A percentile compares a stretch with the other conserved stretches of the same genome.
Evolutionary conservation across 192 early-diverging fungal species (phyloP).

Genomic region (Rhizophagus sp.): DNA sequence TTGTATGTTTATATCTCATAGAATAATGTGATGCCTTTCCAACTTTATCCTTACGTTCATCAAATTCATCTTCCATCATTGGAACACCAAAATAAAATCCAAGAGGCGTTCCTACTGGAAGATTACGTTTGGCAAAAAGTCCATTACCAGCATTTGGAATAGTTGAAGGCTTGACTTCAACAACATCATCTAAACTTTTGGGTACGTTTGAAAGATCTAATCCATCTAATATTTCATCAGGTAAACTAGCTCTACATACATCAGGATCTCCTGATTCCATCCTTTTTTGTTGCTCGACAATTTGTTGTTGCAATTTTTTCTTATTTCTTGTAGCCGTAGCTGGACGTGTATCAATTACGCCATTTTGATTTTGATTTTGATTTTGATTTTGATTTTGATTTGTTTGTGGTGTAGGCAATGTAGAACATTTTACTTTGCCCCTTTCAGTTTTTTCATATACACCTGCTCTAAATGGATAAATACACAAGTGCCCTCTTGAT

Average conservation of each 20-base stretch:
- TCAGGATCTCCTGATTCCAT: background rate
- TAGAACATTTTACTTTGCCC: background rate
- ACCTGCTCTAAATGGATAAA: constrained; percentile 16
- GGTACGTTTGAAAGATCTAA: constrained; percentile 60
- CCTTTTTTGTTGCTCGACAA: constrained; percentile 6
- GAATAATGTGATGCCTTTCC: constrained; percentile 84
- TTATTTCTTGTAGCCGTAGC: background rate
- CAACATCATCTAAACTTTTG: constrained; percentile 56
- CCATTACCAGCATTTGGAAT: constrained; percentile 76
- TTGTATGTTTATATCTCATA: constrained; percentile 87
- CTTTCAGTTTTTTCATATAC: constrained; percentile 18
- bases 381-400: background rate
- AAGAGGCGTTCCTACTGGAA: constrained; percentile 74
- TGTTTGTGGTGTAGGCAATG: background rate
- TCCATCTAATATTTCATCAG: constrained; percentile 42
- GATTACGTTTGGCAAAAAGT: constrained; percentile 58
- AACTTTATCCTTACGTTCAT: constrained; percentile 78
- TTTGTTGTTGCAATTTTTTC: background rate
- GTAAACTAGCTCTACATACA: background rate
- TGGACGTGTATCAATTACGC: background rate
- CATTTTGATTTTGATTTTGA: background rate
- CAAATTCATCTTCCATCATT: constrained; percentile 95
- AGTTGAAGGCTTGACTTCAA: constrained; percentile 59
- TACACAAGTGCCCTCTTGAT: constrained; percentile 23
- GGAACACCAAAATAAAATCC: constrained; percentile 97